Evolutionary conservation across 306 rosid species (phyloP), one percentile per base, ranked within the genome.

Genomic region (Corylus heterophylla): DNA sequence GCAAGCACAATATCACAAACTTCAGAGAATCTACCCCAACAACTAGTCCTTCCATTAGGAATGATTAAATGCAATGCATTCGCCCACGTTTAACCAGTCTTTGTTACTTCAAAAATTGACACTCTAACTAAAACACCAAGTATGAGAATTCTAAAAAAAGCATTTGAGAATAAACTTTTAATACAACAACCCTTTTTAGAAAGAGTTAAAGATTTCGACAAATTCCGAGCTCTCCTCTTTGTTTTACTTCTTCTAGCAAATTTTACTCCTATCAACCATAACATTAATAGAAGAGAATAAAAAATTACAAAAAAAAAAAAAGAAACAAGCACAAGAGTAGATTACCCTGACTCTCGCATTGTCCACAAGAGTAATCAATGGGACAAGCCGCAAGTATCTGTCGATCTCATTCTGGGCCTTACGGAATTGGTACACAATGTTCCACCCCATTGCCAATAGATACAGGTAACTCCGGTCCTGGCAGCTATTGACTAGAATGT

Each of bases 361-460:
- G 73, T 96, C 98, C 35, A 96, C 99, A 1, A 96, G 98, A 42
- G 99, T 90, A 82, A 96, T 96, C 69, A 96, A 90, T 67, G 97
- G 99, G 51, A 96, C 98, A 17, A 96, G 97, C 18, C 87, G 86
- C 48, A 96, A 78, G 80, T 93, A 96, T 84, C 97, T 81, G 63
- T 96, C 99, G 58, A 96, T 96, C 80, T 96, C 99, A 74, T 90
- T 91, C 90, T 96, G 99, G 16, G 98, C 99, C 90, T 90, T 90
- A 71, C 99, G 82, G 88, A 96, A 96, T 71, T 96, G 99, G 74
- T 96, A 96, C 68, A 96, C 98, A 67, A 96, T 90, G 87, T 91
- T 96, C 98, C 99, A 96, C 1, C 99, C 99, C 98, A 96, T 96
- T 47, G 99, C 99, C 42, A 96, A 83, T 84, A 96, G 58, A 81